Evolutionary conservation across 768 basidiomycete species (phyloP).

Genomic region (Rhodotorula graminis): DNA sequence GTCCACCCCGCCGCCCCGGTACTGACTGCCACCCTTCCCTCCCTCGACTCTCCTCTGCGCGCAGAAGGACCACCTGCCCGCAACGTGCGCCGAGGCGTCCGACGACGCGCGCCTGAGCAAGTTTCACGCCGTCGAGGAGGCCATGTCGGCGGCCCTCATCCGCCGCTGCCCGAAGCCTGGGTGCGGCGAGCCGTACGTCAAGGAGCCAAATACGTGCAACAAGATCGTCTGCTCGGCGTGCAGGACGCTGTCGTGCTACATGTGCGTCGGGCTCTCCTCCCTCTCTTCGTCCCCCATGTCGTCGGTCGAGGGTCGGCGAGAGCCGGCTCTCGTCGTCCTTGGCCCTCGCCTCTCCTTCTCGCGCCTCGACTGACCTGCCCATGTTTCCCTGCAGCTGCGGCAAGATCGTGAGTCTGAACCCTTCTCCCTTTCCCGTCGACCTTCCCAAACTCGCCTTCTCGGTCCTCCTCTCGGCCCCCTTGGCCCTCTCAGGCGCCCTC

Average conservation of each 20-base stretch:
- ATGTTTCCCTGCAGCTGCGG: slow-evolving; percentile 23
- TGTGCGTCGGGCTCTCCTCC: slow-evolving; percentile 37
- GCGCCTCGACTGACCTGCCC: too few species aligned
- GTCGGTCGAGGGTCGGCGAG: too few species aligned
- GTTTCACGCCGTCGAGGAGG: slow-evolving; percentile 47
- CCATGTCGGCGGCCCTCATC: slow-evolving; percentile 49
- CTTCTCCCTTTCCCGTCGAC: too few species aligned
- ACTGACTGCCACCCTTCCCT: not conserved
- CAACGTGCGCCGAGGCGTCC: slow-evolving; percentile 47
- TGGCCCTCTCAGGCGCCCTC: not conserved
- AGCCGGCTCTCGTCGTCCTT: too few species aligned
- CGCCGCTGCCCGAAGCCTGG: slow-evolving; percentile 45
- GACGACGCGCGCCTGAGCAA: slow-evolving; percentile 46
- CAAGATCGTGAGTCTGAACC: slow-evolving; percentile 38
- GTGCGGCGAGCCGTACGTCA: slow-evolving; percentile 46
- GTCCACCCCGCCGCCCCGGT: too few species aligned
- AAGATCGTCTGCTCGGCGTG: slow-evolving; percentile 44
- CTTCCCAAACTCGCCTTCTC: too few species aligned
- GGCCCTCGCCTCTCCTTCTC: too few species aligned
- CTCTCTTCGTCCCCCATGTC: too few species aligned
- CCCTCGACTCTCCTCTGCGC: too few species aligned
- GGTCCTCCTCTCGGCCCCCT: too few species aligned
- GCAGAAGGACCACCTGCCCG: slow-evolving; percentile 48
- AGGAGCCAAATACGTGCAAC: slow-evolving; percentile 38
- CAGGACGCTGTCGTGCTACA: slow-evolving; percentile 45